Evolutionary conservation across 805 yeast species (phyloP), one percentile per base, ranked within the genome.

Genomic region (Yamadazyma phyllophila): DNA sequence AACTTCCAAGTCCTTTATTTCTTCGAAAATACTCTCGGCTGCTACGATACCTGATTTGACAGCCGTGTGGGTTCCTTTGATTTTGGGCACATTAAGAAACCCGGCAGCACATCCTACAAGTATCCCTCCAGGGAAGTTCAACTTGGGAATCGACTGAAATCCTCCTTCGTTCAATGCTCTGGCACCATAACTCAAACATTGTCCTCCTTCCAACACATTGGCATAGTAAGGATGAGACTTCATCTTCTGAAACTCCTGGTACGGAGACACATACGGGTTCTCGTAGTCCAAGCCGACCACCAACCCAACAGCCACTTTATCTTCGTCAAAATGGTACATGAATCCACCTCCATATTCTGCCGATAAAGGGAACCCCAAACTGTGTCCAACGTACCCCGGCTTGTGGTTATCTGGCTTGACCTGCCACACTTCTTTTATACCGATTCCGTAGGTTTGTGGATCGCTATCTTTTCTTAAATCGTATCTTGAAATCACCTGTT

Each of bases 131-230:
- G 98, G 98, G 78, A 94, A 94, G 53, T 83, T 73, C 45, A 94
- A 74, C 60, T 83, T 80, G 17, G 99, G 99, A 43, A 94, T 86
- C 32, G 96, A 83, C 71, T 94, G 99, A 55, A 74, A 77, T 0
- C 99, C 99, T 51, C 99, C 99, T 69, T 94, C 99, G 65, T 92
- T 94, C 55, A 94, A 77, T 0, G 98, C 97, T 56, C 99, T 78
- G 3, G 99, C 99, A 13, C 88, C 99, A 59, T 94, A 94, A 2
- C 96, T 83, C 14, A 94, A 77, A 66, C 98, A 94, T 59, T 84
- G 88, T 15, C 99, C 99, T 34, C 95, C 96, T 57, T 81, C 79
- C 44, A 94, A 72, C 1, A 85, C 84, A 15, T 79, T 68, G 26
- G 80, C 69, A 63, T 89, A 94, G 64, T 78, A 85, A 4, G 97